Percentiles rank a stretch among this genome's conserved stretches.
Conservation (phyloP, 768 basidiomycete genomes). For the Mycena indigotica region DNA sequence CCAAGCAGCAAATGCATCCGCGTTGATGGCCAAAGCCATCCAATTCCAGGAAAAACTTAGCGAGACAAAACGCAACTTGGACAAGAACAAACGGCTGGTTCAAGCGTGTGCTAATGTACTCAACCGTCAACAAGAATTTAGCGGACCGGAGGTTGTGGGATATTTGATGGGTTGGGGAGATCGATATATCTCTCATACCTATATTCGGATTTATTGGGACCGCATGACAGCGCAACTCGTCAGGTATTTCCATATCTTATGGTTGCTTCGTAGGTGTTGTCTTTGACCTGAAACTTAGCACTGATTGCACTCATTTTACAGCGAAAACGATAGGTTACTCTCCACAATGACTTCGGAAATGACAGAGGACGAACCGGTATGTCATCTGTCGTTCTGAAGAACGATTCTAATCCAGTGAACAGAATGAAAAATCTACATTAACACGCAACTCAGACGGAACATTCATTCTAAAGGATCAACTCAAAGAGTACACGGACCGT, state of each 20-base stretch:
- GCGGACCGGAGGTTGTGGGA: slow-evolving; percentile 38
- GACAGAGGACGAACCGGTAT: slow-evolving; percentile 5
- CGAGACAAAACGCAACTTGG: too few species aligned
- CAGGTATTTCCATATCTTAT: slow-evolving; percentile 10
- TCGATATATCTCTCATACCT: slow-evolving; percentile 38
- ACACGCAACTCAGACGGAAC: not conserved
- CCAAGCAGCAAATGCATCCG: slow-evolving; percentile 36
- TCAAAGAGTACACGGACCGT: slow-evolving; percentile 23
- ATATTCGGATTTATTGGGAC: slow-evolving; percentile 37
- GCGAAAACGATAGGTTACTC: not conserved
- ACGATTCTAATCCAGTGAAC: not conserved
- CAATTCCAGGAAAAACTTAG: slow-evolving; percentile 24
- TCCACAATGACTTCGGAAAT: not conserved
- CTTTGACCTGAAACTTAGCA: not conserved
- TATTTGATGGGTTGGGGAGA: slow-evolving; percentile 50
- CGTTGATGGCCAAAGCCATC: slow-evolving; percentile 37
- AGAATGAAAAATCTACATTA: not conserved
- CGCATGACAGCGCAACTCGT: slow-evolving; percentile 16
- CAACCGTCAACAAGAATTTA: slow-evolving; percentile 38
- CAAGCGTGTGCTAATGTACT: slow-evolving; percentile 36
- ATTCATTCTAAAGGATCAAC: slow-evolving; percentile 3
- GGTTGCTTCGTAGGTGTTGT: not conserved
- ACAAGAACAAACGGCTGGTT: slow-evolving; percentile 31
- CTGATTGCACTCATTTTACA: not conserved
- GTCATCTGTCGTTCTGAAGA: not conserved